Base-by-base conservation (phyloP, 345 rosid genomes). In the Abelmoschus esculentus region DNA sequence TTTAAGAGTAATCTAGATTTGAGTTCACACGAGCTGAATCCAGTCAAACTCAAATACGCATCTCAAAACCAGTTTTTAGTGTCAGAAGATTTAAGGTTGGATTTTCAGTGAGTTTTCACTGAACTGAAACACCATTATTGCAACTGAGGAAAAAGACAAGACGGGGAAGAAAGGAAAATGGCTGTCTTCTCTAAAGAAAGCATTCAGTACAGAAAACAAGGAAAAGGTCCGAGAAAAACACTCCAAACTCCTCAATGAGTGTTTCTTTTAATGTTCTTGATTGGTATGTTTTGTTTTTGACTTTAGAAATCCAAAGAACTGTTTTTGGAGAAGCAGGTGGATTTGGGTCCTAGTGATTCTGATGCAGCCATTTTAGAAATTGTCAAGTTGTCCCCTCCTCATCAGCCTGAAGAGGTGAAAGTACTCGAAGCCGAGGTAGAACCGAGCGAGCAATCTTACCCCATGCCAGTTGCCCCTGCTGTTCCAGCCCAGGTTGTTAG, bases 301-400 rank as follows among this genome's bases (percentile, higher is more conserved):
- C 6, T 62, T 11, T 70, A 84, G 85, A 29, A 81, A 74, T 72
- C 73, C 1, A 82, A 85, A 84, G 81, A 81, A 76, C 80, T 80
- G 79, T 80, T 82, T 81, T 75, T 76, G 49, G 86, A 76, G 44
- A 81, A 85, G 81, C 77, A 74, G 71, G 82, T 83, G 77, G 80
- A 75, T 34, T 22, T 42, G 49, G 79, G 34, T 11, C 60, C 74
- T 13, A 50, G 34, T 47, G 68, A 58, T 79, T 69, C 86, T 61
- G 61, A 71, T 74, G 73, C 84, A 73, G 65, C 72, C 26, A 40
- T 73, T 74, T 11, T 75, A 6, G 82, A 62, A 67, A 60, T 67
- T 74, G 81, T 60, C 38, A 55, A 18, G 17, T 75, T 63, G 47
- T 72, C 68, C 47, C 79, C 83, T 64, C 83, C 84, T 22, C 26